Percentiles rank a stretch among this genome's conserved stretches.
phyloP scores from a whole-genome alignment of 129 eudicot species.

The Centrapalus pauciflorus region DNA sequence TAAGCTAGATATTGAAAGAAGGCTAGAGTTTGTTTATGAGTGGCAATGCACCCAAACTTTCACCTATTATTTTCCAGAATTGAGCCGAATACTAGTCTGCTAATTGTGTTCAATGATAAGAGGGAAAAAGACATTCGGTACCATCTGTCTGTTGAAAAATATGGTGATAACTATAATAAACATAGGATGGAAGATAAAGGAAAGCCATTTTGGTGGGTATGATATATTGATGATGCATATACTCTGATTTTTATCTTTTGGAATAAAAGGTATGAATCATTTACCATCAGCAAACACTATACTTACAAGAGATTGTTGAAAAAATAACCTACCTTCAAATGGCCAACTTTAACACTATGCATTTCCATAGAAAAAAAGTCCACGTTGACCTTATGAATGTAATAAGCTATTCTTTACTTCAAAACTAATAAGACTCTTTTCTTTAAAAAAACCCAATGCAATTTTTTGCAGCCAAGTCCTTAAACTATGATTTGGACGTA shows the following conservation, averaged over 20 bases:
- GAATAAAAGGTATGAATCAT: not conserved
- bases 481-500: no score
- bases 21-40: no score
- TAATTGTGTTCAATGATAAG: not conserved
- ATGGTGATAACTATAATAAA: no score
- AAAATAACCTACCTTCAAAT: not conserved
- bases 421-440: not conserved
- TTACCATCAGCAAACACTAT: not conserved
- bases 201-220: not conserved
- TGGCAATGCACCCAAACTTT: no score
- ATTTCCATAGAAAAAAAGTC: not conserved
- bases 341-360: not conserved
- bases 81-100: not conserved
- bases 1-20: no score
- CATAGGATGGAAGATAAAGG: not conserved
- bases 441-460: not conserved
- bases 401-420: not conserved
- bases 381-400: not conserved
- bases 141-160: not conserved
- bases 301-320: not conserved
- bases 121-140: not conserved
- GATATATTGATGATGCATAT: no score
- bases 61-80: not conserved
- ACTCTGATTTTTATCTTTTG: not conserved
- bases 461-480: no score